Evolutionary conservation across 2,329 filamentous ascomycete genomes (phyloP), one percentile per base, ranked within the genome.

Genomic region (Pseudonectria foliicola): DNA sequence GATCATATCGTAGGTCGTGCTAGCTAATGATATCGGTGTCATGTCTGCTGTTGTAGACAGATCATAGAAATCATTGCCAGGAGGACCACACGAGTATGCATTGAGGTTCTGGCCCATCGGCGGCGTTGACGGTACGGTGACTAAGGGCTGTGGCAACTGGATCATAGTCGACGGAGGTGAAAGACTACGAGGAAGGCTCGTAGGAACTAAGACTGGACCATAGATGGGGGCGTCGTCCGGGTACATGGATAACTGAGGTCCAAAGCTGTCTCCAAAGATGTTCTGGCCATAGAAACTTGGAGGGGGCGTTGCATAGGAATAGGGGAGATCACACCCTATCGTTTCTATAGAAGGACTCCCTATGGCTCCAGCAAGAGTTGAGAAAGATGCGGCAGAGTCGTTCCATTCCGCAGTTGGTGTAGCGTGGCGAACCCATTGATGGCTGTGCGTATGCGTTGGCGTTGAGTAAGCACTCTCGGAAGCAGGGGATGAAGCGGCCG

Each of bases 391-490:
- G 7, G 60, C 40, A 4, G 57, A 43, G 24, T 46, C 43, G 23
- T 43, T 50, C 62, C 62, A 67, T 13, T 58, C 54, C 1, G 48
- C 39, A 13, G 48, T 53, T 3, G 59, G 50, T 5, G 55, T 44
- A 8, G 46, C 49, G 11, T 45, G 47, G n/a, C 52, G 42, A 3
- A 49, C 39, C 6, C 45, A 51, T n/a, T 53, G 43, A 26, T 49
- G 49, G 15, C 53, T 43, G 3, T 56, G 48, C 29, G 52, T 56
- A 11, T 67, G 65, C 6, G 67, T 65, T 13, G 66, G 47, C 3
- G 69, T 67, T 3, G 70, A 72, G 43, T 65, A 71, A 15, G 56
- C 58, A 50, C 68, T 71, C 29, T 66, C 65, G 7, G 67, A 59
- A n/a, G 64, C 56, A 10, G 69, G 69, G 4, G 67, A 68, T 4